These are phyloP conservation scores for Irpex sp. DNA, from an alignment of 1,284 basidiomycete genomes.

Conservation along the genomic window DNA sequence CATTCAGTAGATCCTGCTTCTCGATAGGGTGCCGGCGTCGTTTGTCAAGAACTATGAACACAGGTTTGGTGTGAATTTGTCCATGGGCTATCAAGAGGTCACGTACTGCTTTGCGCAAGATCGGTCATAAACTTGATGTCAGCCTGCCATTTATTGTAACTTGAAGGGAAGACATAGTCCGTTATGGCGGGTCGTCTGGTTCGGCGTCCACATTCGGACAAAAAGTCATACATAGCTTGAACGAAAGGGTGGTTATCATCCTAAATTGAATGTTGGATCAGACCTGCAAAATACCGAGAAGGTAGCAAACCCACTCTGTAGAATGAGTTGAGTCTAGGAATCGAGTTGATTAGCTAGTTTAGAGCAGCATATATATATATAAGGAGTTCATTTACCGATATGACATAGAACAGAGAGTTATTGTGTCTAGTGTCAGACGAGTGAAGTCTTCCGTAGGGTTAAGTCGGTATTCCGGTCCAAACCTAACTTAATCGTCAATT, in stretches of 20 bases:
- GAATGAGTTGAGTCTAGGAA: conserved; percentile 35
- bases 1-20: conserved; percentile 41
- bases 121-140: not conserved
- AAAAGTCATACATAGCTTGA: conserved; percentile 39
- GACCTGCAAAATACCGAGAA: not conserved
- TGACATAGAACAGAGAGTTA: conserved; percentile 41
- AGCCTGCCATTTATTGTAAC: conserved; percentile 11
- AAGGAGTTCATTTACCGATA: conserved; percentile 28
- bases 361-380: not conserved
- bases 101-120: conserved; percentile 14
- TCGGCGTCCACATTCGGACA: conserved; percentile 29
- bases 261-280: not conserved
- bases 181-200: conserved; percentile 32
- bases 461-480: conserved; percentile 38
- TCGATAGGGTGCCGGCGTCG: conserved; percentile 34
- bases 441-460: conserved; percentile 46
- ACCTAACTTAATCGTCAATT: conserved; percentile 18
- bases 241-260: conserved; percentile 38
- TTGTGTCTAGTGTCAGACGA: conserved; percentile 43
- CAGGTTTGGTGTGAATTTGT: conserved; percentile 26
- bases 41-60: conserved; percentile 33
- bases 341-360: not conserved
- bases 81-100: conserved; percentile 28
- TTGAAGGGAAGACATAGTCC: conserved; percentile 32
- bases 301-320: conserved; percentile 24